Evolutionary conservation across 2,329 filamentous ascomycete species (phyloP), one percentile per base, ranked within the genome.

Genomic region (Byssoonygena ceratinophila): DNA sequence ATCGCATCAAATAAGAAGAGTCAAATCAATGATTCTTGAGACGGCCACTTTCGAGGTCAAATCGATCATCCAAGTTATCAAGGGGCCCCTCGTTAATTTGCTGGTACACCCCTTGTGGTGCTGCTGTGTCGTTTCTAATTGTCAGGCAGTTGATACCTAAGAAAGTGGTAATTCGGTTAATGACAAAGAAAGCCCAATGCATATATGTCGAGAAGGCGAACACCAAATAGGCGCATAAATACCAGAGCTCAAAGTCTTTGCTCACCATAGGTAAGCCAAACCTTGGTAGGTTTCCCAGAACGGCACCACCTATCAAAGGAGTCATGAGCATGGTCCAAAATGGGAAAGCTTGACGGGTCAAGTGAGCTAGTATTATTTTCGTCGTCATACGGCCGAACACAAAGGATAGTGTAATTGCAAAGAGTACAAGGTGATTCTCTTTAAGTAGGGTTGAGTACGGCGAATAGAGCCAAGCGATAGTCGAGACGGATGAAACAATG

Each of bases 361-460:
- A 76, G 69, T 98, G 92, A 2, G 92, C 91, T 16, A 98, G 82
- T 65, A 98, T 98, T 70, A 97, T 97, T 75, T 97, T 98, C 36
- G 92, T 98, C 0, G 92, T 97, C 84, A 98, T 89, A 60, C 92
- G 85, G 32, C 92, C 92, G 68, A 98, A 97, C 54, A 96, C 92
- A 62, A 97, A 90, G n/a, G 87, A 86, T 76, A 97, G 85, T 55
- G 87, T 94, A 55, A 94, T 71, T 73, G 90, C 96, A 69, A 95
- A 94, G 44, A 97, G 79, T 9, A 94, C 82, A 1, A 98, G 79
- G 64, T 92, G 86, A 71, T 97, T 96, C 55, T 94, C 82, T 32
- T 73, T 71, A 64, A 94, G 78, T 34, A 98, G 72, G 9, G 80
- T 83, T 54, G 90, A 94, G 73, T 94, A 81, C 0, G 91, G 90